Conservation (phyloP, 768 basidiomycete species). For the Mycena kentingensis region DNA sequence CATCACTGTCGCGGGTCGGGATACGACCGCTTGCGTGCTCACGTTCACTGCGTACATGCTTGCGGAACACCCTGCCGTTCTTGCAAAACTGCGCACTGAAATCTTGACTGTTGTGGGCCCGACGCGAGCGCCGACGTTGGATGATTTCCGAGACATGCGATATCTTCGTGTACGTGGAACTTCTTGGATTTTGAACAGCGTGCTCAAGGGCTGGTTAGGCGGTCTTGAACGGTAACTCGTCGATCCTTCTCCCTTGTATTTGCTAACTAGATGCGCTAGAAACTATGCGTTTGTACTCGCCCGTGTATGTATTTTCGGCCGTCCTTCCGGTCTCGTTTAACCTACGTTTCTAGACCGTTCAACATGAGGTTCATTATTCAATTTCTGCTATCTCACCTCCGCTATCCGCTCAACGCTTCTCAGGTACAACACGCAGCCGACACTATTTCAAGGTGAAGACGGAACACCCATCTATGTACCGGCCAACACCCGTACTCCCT, state of each 20-base stretch:
- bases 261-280: constrained; percentile 32
- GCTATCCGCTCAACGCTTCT: neutral
- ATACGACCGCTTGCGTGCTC: constrained; percentile 55
- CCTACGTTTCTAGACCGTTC: constrained; percentile 34
- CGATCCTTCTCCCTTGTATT: neutral
- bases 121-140: constrained; percentile 49
- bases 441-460: constrained; percentile 29
- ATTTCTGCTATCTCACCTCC: neutral
- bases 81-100: constrained; percentile 50
- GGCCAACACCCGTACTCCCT: constrained; percentile 38
- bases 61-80: constrained; percentile 50
- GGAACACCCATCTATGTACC: constrained; percentile 45
- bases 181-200: constrained; percentile 27
- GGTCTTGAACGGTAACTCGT: constrained; percentile 2
- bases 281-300: constrained; percentile 53
- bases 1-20: constrained; percentile 46
- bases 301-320: constrained; percentile 39
- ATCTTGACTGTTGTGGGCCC: constrained; percentile 48
- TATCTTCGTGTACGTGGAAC: constrained; percentile 60
- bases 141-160: constrained; percentile 59
- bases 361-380: constrained; percentile 31
- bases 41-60: constrained; percentile 60
- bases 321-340: neutral
- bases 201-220: neutral
- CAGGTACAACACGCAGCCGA: constrained; percentile 28